Base-by-base conservation (phyloP, 2,329 filamentous ascomycete species). In the Cercospora nicotianae region DNA sequence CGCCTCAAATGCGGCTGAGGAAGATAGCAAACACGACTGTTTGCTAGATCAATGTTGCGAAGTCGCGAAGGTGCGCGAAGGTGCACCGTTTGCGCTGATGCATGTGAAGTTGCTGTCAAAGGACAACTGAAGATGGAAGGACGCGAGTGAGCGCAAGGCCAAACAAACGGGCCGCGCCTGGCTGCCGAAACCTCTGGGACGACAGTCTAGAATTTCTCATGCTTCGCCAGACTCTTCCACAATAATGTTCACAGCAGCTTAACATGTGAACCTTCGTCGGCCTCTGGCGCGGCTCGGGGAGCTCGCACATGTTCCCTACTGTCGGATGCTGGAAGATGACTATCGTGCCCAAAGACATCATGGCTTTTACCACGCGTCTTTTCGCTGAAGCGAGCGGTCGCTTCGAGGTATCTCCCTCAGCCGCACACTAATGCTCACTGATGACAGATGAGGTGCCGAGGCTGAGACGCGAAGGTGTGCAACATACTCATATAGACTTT, bases 381-480 rank as follows among this genome's bases (percentile, higher is more conserved):
- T 3, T 36, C 28, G 18, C 53, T n/a, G 13, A 64, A 58, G 62
- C 62, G 62, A 64, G 33, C 18, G 39, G 28, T 51, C 48, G 51
- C 33, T 48, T 53, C 62, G 33, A 48, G 62, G 58, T 58, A 45
- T 33, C 33, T 53, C 16, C n/a, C 51, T 64, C 62, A 64, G 62
- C 62, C 62, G 62, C 62, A 64, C 48, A 58, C 62, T 48, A 31
- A 53, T 23, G 42, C 42, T 63, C 28, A 30, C 30, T 53, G 23
- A 53, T 53, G 48, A 28, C 48, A 28, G 23, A 28, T 28, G 23
- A 53, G 23, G 20, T 23, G 48, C 18, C 48, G 42, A 53, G 12
- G 20, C 48, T 53, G 55, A 31, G 26, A 18, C 18, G 26, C 3
- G 18, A 31, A 59, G 28, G 7, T 20, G 31, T 59, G 30, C 55